Base-by-base conservation (phyloP, 352 stramenopile species). In the Pythium brachiatum region DNA sequence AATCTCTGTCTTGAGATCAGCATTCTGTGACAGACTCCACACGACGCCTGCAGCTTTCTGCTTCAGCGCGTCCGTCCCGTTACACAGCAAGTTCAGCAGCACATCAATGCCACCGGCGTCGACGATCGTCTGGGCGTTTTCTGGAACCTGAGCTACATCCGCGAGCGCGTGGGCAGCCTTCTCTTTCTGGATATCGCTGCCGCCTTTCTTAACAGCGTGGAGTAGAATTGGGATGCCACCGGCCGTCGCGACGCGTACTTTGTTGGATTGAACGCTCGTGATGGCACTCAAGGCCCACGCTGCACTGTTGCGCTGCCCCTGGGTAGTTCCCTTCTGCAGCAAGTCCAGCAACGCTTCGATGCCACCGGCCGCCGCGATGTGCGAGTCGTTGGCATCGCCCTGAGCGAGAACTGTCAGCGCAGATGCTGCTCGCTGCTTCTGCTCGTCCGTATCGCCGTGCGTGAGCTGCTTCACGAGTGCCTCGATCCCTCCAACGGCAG, bases 261-360 rank as follows among this genome's bases (percentile, higher is more conserved):
- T 48, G 38, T 60, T 60, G 34, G 31, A 32, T 3, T 48, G 20
- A 27, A 50, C 46, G 38, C 29, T 36, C 36, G 38, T 48, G 18
- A 60, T 23, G 13, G 36, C 53, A 36, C 53, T 60, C 36, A 60
- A 20, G 11, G 53, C 53, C 53, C 53, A 60, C 53, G 53, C 53
- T 1, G 53, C 53, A 38, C 53, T 48, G n/a, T 48, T 60, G 2
- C 27, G 21, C 36, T 60, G 53, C 7, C 34, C 53, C 8, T 60
- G 23, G 5, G 36, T 34, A 16, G 38, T 31, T 31, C 38, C 36
- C 15, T 36, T 25, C 11, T 25, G 20, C 7, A 60, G 38, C 9
- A 60, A 20, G 13, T 38, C 34, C 53, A 60, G 13, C 53, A 60
- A 21, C 21, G 38, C 36, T 25, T 60, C 53, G 23, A 60, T 51